A percentile compares a stretch with the other conserved stretches of the same genome.
Conservation (phyloP, 2,329 filamentous ascomycete genomes). For the Fusarium praegraminearum region DNA sequence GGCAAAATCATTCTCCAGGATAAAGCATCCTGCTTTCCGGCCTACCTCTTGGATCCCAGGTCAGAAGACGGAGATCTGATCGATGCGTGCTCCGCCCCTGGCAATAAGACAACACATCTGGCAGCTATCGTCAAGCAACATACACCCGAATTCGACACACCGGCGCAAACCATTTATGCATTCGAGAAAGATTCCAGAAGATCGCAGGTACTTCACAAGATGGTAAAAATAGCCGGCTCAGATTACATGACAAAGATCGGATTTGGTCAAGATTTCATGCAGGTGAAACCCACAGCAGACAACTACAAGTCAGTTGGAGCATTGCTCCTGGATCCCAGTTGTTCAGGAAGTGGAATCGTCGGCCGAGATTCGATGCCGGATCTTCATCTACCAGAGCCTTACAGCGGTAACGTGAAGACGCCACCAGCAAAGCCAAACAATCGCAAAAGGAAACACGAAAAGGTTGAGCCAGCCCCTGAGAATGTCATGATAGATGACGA, state of each 20-base stretch:
- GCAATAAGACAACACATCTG: conserved; percentile 96
- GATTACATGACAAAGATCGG: conserved; percentile 74
- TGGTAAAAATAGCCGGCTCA: conserved; percentile 83
- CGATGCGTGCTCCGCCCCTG: conserved; percentile 94
- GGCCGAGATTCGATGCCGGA: conserved; percentile 83
- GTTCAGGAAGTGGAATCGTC: conserved; percentile 94
- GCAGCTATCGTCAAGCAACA: conserved; percentile 75
- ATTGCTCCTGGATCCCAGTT: conserved; percentile 91
- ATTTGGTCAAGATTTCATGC: conserved; percentile 83
- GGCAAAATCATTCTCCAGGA: conserved; percentile 93
- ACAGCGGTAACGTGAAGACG: conserved; percentile 37
- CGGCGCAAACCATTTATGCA: conserved; percentile 70
- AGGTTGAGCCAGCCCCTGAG: conserved; percentile 49
- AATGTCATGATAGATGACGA: conserved; percentile 67
- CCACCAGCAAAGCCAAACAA: conserved; percentile 41
- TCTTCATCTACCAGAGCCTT: conserved; percentile 67
- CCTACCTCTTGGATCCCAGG: conserved; percentile 81
- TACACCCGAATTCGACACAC: conserved; percentile 52
- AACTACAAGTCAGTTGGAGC: conserved; percentile 79
- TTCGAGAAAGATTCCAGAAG: conserved; percentile 82
- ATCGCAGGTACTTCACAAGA: conserved; percentile 82
- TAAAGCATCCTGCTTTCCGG: conserved; percentile 96
- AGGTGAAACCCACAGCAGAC: conserved; percentile 72
- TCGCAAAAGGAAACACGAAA: conserved; percentile 62
- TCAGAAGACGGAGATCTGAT: conserved; percentile 79